A percentile compares a stretch with the other conserved stretches of the same genome.
phyloP scores from a whole-genome alignment of 257 asterid genomes.

The Ilex aquifolium region DNA sequence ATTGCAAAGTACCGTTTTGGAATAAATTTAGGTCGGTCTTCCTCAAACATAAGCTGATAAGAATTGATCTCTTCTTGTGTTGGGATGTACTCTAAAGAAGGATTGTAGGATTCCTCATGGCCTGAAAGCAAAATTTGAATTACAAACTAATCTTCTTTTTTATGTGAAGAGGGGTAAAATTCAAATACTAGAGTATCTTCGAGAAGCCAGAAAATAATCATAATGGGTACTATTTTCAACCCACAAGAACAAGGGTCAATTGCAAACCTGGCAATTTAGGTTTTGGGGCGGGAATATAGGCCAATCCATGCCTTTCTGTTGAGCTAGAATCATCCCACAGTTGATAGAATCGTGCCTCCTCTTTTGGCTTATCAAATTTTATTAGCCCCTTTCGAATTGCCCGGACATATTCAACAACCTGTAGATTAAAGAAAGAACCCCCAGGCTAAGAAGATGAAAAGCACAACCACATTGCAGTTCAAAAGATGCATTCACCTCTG shows the following conservation, averaged over 20 bases:
- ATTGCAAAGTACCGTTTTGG: constrained; percentile 57
- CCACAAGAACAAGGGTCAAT: not conserved
- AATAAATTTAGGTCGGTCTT: constrained; percentile 86
- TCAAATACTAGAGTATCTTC: not conserved
- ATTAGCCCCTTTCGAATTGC: constrained; percentile 75
- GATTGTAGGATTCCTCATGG: constrained; percentile 91
- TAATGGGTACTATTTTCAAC: not conserved
- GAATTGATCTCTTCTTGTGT: constrained; percentile 83
- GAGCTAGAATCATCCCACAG: constrained; percentile 83
- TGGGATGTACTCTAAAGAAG: constrained; percentile 86
- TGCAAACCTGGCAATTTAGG: constrained; percentile 76
- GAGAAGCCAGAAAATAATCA: not conserved
- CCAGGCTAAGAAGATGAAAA: not conserved
- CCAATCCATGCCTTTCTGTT: constrained; percentile 73
- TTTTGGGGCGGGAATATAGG: constrained; percentile 92
- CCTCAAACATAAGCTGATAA: constrained; percentile 89
- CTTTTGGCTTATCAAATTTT: constrained; percentile 73
- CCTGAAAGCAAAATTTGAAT: constrained; percentile 43
- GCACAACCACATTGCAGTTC: constrained; percentile 2
- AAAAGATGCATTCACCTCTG: not conserved
- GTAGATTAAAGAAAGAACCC: constrained; percentile 13
- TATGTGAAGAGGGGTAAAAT: not conserved
- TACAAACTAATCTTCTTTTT: constrained; percentile 9
- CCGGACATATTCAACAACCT: constrained; percentile 73
- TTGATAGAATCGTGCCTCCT: constrained; percentile 51